Evolutionary conservation across 345 rosid species (phyloP), one percentile per base, ranked within the genome.

Genomic region (Jatropha curcas): DNA sequence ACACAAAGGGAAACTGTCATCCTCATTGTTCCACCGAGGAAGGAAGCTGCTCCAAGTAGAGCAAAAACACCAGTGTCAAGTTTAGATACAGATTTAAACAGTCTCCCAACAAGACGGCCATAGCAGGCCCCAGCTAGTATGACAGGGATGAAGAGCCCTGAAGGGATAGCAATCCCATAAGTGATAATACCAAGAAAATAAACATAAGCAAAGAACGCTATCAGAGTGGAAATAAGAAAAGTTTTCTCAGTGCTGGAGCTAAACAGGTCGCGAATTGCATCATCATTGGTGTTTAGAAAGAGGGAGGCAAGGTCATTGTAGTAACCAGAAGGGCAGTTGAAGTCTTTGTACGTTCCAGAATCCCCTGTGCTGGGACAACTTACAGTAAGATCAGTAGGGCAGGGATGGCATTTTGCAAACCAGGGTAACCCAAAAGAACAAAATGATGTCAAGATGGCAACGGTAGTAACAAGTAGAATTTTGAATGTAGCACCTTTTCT

Each of bases 21-120:
- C 66, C 98, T 89, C 98, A 93, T 93, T 30, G 98, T 89, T 66
- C 97, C 98, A 62, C 98, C 98, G 2, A 93, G 93, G 82, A 90
- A 93, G 8, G 98, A 88, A 57, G 98, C 97, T 68, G 98, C 94
- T 70, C 97, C 98, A 33, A 93, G 93, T 41, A 93, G 88, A 33
- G 98, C 93, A 76, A 88, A 88, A 73, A 85, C 87, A 68, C 97
- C 97, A 0, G 55, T 77, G 30, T 93, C 97, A 10, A 93, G 96
- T 71, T 70, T 73, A 46, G 93, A 81, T 37, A 89, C 28, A 5
- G 89, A 70, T 50, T 83, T 87, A 0, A 90, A 82, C 37, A 93
- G 60, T 16, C 68, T 89, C 52, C 98, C 96, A 3, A 88, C 82
- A 28, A 92, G 87, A 30, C 98, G 84, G n/a, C 98, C 96, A 70